Conservation (phyloP, 129 eudicot genomes). For the Arctium lappa region DNA sequence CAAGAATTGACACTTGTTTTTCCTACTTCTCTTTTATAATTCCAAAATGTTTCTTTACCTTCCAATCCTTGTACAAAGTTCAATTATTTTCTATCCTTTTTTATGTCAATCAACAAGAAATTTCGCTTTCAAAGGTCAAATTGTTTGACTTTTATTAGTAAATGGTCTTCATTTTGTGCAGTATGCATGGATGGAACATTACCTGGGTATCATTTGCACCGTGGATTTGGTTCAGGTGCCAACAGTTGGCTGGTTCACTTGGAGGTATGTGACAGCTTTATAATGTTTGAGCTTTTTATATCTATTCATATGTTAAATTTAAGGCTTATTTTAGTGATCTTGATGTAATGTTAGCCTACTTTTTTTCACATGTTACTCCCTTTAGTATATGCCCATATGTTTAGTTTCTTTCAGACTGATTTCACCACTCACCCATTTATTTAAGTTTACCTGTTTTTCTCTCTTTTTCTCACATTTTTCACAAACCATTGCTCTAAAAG, state of each 20-base stretch:
- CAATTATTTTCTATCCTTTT: not conserved
- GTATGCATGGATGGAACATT: slow-evolving; percentile 96
- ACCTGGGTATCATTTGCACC: slow-evolving; percentile 89
- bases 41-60: not conserved
- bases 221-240: slow-evolving; percentile 85
- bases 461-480: not conserved
- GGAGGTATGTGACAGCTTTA: slow-evolving; percentile 61
- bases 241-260: slow-evolving; percentile 95
- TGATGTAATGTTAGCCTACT: slow-evolving; percentile 1
- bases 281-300: not conserved
- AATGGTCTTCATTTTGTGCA: slow-evolving; percentile 25
- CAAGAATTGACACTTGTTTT: not conserved
- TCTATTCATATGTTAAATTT: not conserved
- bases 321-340: not conserved
- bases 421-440: not conserved
- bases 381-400: not conserved
- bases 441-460: not conserved
- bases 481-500: too few species aligned
- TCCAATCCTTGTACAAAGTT: too few species aligned
- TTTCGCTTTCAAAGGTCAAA: slow-evolving; percentile 6
- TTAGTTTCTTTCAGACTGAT: not conserved
- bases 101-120: not conserved
- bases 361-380: not conserved
- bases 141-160: slow-evolving; percentile 7
- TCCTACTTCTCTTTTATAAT: not conserved